These are phyloP conservation scores for Pseudogymnoascus sp. DNA, from an alignment of 2,329 filamentous ascomycete species.

Conservation along the genomic window DNA sequence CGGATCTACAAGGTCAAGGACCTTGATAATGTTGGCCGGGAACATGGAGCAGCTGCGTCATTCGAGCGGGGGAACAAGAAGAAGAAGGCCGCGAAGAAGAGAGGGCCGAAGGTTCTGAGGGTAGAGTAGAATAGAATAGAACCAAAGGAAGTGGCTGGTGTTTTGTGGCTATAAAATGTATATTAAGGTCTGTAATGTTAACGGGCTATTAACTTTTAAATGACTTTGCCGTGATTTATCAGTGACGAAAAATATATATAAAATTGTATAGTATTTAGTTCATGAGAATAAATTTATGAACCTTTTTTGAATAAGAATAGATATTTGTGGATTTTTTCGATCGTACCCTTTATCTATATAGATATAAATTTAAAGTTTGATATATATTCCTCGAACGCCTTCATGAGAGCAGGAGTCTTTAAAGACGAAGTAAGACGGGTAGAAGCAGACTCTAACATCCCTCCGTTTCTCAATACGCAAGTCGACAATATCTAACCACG, in stretches of 20 bases:
- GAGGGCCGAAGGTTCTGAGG: conserved; percentile 60
- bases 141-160: conserved; percentile 4
- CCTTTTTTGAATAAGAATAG: no score
- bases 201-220: conserved; percentile 7
- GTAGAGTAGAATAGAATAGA: conserved; percentile 48
- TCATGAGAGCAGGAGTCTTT: no score
- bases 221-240: background rate
- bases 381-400: no score
- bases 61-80: conserved; percentile 78
- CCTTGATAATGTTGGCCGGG: conserved; percentile 87
- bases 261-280: no score
- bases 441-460: no score
- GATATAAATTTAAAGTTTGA: no score
- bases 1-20: conserved; percentile 99
- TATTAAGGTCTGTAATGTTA: conserved; percentile 8
- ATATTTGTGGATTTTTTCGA: no score
- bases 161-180: conserved; percentile 10
- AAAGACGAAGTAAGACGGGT: no score
- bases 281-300: background rate
- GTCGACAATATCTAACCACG: no score
- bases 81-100: conserved; percentile 66
- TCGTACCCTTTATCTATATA: no score
- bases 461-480: no score
- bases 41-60: conserved; percentile 61
- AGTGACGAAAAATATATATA: background rate